Base-by-base conservation (phyloP, 2,329 filamentous ascomycete species). In the Penicillium sp. region DNA sequence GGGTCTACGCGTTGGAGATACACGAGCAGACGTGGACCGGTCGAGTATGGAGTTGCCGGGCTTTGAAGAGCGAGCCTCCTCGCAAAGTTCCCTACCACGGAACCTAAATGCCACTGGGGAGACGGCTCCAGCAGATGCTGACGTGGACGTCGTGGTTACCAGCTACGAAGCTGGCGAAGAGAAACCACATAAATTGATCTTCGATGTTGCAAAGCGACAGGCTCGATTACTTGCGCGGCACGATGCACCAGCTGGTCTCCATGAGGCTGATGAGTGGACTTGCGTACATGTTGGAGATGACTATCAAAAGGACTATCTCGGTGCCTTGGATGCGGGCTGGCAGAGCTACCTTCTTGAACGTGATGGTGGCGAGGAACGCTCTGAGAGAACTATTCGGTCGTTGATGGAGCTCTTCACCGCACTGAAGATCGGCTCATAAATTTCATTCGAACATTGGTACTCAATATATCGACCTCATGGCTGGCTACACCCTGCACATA, bases 251-350 rank as follows among this genome's bases (percentile, higher is more conserved):
- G 12, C 38, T 34, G 34, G 55, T 34, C 12, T 50, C 34, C 58
- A 56, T 49, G 55, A 54, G 17, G 7, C 20, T 14, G 51, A 54
- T 57, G 56, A 67, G 6, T 73, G 70, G 71, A 65, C 61, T 4
- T 71, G 67, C 60, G 67, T 81, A 1, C 79, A 81, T 69, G 72
- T 81, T n/a, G 79, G 79, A 1, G 79, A 81, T 62, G 77, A 81
- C 38, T 74, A 71, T 55, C 59, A 65, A 11, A 79, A 79, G 60
- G 79, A 81, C 59, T 79, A 75, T 55, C 28, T 62, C 25, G 79
- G 72, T 47, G 78, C 78, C 15, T 48, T 60, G 10, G 57, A 69
- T 57, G 76, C 75, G 38, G 78, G 77, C 0, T 78, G 78, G 75
- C 63, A 74, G 48, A 75, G 71, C 15, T 72, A 74, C 58, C 61